Evolutionary conservation across 257 asterid genomes (phyloP), one percentile per base, ranked within the genome.

Genomic region (Buddleja alternifolia): DNA sequence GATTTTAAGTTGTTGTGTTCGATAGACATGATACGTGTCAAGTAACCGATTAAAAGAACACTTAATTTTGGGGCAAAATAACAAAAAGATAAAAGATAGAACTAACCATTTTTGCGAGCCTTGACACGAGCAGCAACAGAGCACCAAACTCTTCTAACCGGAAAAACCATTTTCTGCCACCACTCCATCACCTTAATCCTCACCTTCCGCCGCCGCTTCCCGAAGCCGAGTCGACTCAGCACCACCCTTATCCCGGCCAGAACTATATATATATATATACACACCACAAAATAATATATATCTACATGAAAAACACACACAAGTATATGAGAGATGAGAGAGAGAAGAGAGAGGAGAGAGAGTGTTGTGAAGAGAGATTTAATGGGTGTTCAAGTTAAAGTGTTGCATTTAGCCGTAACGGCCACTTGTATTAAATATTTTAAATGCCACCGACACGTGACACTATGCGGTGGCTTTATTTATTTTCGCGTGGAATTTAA

Each of bases 91-190:
- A n/a, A 45, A 60, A 17, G 3, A 10, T 6, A 24, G 4, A 25
- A 45, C 77, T 59, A 11, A 90, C 96, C 95, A 29, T 84, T 85
- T 59, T 84, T 85, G 6, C 77, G 86, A 50, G 83, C 68, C 58
- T 80, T 90, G 29, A 78, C 75, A 9, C 89, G 91, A 32, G 80
- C 67, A 36, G 89, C 82, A 58, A 85, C 83, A 68, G 86, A 58
- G 62, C 80, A 66, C 86, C 90, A 85, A 67, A 73, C 87, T 78
- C 86, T 86, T 72, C 89, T 71, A 17, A 90, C 81, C 17, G 96
- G 96, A 65, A 87, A 87, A 14, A 81, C 89, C 86, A 90, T 74
- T 58, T 82, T 87, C 36, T 73, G 89, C 93, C 86, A 85, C 88
- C 82, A 86, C 71, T 85, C 86, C 82, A 78, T 83, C 81, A 74